Evolutionary conservation across 2,329 filamentous ascomycete species (phyloP).

Genomic region (Xylariaceae sp.): DNA sequence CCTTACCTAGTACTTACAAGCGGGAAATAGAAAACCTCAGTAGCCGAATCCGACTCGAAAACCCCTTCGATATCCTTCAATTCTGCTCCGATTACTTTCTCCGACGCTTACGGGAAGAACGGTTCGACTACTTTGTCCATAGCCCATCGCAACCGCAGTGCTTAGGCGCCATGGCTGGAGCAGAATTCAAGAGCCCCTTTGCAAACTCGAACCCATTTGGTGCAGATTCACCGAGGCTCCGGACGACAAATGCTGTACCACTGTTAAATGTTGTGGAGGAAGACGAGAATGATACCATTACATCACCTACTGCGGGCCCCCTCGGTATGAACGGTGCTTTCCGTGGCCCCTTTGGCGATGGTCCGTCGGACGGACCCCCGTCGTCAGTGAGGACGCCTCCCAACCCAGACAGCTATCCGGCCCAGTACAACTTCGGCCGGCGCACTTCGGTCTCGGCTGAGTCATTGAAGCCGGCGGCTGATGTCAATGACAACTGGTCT

Average conservation of each 20-base stretch:
- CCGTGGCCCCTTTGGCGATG: slow-evolving; percentile 48
- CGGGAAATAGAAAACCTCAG: slow-evolving; percentile 61
- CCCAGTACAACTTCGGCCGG: slow-evolving; percentile 88
- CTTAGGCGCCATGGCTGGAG: slow-evolving; percentile 61
- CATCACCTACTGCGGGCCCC: slow-evolving; percentile 65
- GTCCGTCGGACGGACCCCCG: slow-evolving; percentile 40
- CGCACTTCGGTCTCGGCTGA: slow-evolving; percentile 96
- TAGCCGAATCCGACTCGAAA: slow-evolving; percentile 54
- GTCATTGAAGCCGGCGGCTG: slow-evolving; percentile 83
- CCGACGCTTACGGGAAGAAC: slow-evolving; percentile 61
- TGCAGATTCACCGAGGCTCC: slow-evolving; percentile 39
- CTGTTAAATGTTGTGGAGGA: slow-evolving; percentile 67
- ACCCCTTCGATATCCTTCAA: slow-evolving; percentile 62
- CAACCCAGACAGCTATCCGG: slow-evolving; percentile 70
- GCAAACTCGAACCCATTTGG: slow-evolving; percentile 72
- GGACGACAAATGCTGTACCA: slow-evolving; percentile 36
- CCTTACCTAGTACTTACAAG: slow-evolving; percentile 53
- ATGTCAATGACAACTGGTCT: slow-evolving; percentile 82
- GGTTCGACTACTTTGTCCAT: slow-evolving; percentile 43
- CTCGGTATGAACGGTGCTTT: slow-evolving; percentile 50
- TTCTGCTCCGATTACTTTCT: slow-evolving; percentile 67
- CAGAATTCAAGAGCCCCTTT: slow-evolving; percentile 70
- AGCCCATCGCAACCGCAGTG: slow-evolving; percentile 33
- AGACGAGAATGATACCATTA: slow-evolving; percentile 72
- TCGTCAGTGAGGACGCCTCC: slow-evolving; percentile 45